Conservation (phyloP, 2,329 filamentous ascomycete genomes). For the Hymenoscyphus repandus region DNA sequence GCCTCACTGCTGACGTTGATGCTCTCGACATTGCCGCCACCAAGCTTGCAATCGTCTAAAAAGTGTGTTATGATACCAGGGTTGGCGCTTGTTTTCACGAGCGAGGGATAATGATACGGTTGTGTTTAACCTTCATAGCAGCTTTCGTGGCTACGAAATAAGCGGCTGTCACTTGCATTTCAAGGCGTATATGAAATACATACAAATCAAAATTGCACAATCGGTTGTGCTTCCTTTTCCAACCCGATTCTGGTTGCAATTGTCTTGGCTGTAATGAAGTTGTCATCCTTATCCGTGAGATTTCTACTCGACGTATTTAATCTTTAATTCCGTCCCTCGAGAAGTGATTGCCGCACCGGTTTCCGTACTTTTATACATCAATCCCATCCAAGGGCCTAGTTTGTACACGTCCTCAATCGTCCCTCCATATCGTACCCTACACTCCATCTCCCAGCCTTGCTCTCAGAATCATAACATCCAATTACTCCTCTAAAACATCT, state of each 20-base stretch:
- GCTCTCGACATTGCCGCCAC: slow-evolving; percentile 98
- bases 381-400: neutral
- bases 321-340: neutral
- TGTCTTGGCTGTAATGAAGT: neutral
- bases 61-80: slow-evolving; percentile 35
- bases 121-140: slow-evolving; percentile 16
- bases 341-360: too few relatives aligned
- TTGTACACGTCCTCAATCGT: neutral
- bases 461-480: too few relatives aligned
- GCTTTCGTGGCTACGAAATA: slow-evolving; percentile 22
- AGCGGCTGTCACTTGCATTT: slow-evolving; percentile 28
- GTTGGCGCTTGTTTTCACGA: slow-evolving; percentile 32
- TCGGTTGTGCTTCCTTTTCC: slow-evolving; percentile 19
- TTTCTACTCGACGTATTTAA: neutral
- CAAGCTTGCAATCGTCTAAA: slow-evolving; percentile 85
- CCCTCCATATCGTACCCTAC: neutral
- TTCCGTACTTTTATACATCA: neutral
- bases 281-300: neutral
- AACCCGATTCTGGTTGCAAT: neutral
- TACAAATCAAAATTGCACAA: slow-evolving; percentile 26
- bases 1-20: slow-evolving; percentile 93
- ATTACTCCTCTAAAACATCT: neutral
- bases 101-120: slow-evolving; percentile 22
- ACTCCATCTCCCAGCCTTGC: too few relatives aligned
- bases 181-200: slow-evolving; percentile 31